These are phyloP conservation scores for Sungouiozyma intestinalis DNA, from an alignment of 805 yeast genomes.

Conservation along the genomic window DNA sequence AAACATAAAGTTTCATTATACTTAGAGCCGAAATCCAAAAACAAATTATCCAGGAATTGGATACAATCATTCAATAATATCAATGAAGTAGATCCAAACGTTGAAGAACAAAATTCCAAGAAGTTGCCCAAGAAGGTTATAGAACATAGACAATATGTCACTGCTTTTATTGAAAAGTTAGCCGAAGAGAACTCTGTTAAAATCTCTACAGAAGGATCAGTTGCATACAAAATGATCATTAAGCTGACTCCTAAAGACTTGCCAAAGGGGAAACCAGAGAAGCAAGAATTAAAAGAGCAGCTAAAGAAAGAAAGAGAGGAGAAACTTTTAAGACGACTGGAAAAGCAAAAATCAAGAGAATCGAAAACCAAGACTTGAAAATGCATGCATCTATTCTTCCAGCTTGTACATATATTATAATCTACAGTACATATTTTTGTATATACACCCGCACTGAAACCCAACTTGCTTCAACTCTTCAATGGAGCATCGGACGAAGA, in stretches of 20 bases:
- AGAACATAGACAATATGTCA: constrained; percentile 27
- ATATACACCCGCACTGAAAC: neutral
- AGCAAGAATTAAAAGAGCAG: constrained; percentile 24
- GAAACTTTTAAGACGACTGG: constrained; percentile 21
- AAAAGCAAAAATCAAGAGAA: constrained; percentile 10
- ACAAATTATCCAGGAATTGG: constrained; percentile 16
- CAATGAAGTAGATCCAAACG: constrained; percentile 7
- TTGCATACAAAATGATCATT: constrained; percentile 21
- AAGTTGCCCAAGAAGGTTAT: constrained; percentile 26
- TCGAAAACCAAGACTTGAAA: neutral
- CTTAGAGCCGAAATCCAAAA: constrained; percentile 31
- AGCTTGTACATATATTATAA: neutral
- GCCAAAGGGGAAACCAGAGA: constrained; percentile 18
- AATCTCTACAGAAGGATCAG: constrained; percentile 23
- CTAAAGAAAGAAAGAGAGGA: constrained; percentile 30
- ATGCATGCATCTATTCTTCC: neutral
- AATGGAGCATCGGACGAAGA: neutral
- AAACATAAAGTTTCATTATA: constrained; percentile 34
- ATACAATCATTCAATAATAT: constrained; percentile 17
- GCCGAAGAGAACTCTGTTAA: constrained; percentile 18
- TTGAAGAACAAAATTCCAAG: neutral
- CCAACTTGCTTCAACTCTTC: no score
- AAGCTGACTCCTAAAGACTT: constrained; percentile 19
- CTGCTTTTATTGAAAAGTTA: constrained; percentile 22
- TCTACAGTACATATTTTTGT: no score